Evolutionary conservation across 2,329 filamentous ascomycete genomes (phyloP).

Genomic region (Colletotrichum sp.): DNA sequence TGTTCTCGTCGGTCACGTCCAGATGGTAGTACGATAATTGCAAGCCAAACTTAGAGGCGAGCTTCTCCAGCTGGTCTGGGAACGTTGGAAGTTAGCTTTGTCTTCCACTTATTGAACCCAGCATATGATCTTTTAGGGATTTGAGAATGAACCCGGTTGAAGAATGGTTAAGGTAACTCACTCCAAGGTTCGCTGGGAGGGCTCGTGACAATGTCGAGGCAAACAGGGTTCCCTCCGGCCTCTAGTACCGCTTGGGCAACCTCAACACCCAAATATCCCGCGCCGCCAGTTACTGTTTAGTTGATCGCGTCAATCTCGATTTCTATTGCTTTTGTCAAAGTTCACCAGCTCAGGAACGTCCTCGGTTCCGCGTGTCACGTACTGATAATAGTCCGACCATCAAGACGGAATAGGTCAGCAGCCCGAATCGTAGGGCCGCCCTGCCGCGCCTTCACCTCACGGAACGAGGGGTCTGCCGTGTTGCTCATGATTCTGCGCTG

Average conservation of each 20-base stretch:
- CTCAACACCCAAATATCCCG: conserved; percentile 26
- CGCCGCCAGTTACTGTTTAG: conserved; percentile 28
- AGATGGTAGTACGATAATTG: conserved; percentile 25
- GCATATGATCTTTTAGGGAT: background rate
- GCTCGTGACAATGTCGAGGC: conserved; percentile 28
- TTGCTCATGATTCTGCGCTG: background rate
- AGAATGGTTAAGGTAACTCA: background rate
- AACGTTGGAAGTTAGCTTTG: background rate
- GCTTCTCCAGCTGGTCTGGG: background rate
- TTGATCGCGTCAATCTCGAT: background rate
- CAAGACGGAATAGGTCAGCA: background rate
- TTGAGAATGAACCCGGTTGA: background rate
- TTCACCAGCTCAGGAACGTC: background rate
- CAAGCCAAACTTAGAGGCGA: conserved; percentile 2
- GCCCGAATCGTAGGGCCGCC: background rate
- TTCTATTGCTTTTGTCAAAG: background rate
- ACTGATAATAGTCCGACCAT: background rate
- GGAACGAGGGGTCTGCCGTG: background rate
- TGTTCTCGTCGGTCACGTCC: conserved; percentile 27
- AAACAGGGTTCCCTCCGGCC: conserved; percentile 36
- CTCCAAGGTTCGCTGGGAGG: conserved; percentile 24
- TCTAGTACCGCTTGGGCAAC: conserved; percentile 30
- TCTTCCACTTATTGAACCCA: background rate
- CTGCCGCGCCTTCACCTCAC: background rate
- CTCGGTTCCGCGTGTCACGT: background rate